Evolutionary conservation across 225 moss, liverwort and hornwort species (phyloP).

Genomic region (Takakia lepidozioides): DNA sequence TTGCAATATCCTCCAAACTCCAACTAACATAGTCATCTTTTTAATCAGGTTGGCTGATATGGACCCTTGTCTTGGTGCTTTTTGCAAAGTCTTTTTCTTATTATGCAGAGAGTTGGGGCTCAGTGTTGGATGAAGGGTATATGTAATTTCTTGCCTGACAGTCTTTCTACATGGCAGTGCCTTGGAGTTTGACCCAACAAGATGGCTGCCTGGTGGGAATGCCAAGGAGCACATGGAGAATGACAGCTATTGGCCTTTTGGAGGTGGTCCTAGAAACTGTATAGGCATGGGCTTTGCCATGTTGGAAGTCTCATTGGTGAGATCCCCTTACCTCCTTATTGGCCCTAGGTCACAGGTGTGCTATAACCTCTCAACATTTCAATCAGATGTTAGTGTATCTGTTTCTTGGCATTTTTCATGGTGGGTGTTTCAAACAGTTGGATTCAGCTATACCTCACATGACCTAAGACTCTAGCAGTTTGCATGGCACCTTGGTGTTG

Average conservation of each 20-base stretch:
- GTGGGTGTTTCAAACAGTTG: neutral
- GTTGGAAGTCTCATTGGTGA: slow-evolving; percentile 71
- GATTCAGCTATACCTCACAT: neutral
- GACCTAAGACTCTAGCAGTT: neutral
- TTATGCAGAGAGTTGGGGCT: too few species aligned
- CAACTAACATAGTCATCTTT: too few species aligned
- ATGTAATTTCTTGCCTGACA: too few species aligned
- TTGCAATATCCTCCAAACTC: too few species aligned
- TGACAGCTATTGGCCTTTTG: slow-evolving; percentile 77
- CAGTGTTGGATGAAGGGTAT: too few species aligned
- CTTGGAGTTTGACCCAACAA: slow-evolving; percentile 58
- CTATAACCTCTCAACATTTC: too few species aligned
- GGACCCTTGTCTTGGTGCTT: too few species aligned
- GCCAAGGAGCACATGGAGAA: slow-evolving; percentile 55
- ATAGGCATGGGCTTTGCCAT: slow-evolving; percentile 86
- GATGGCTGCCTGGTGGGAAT: slow-evolving; percentile 69
- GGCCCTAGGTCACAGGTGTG: too few species aligned
- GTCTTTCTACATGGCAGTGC: slow-evolving; percentile 48
- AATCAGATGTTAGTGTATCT: too few species aligned
- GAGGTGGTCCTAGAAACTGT: slow-evolving; percentile 80
- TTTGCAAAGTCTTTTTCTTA: too few species aligned
- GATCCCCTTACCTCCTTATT: neutral
- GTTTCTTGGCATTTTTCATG: neutral
- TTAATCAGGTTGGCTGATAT: too few species aligned
- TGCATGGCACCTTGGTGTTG: neutral